A percentile compares a stretch with the other conserved stretches of the same genome.
phyloP scores from a whole-genome alignment of 352 stramenopile species.

The Thraustochytrium striatum region DNA sequence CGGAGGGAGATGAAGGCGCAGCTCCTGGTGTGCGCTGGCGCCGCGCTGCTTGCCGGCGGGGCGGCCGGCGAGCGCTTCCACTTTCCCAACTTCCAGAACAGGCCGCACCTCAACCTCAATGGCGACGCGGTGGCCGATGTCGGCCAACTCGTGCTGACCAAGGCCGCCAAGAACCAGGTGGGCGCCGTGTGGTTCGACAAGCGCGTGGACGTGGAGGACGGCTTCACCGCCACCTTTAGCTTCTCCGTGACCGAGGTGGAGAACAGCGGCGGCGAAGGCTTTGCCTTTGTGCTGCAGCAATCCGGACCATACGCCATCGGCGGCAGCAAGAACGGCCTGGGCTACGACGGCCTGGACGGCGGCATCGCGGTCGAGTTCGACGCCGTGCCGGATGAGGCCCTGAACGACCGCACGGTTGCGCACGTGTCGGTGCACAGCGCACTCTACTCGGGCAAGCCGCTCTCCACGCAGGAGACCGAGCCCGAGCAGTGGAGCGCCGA shows the following conservation, averaged over 20 bases:
- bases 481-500: neutral
- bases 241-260: conserved; percentile 70
- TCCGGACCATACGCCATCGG: conserved; percentile 63
- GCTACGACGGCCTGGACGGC: conserved; percentile 65
- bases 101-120: conserved; percentile 40
- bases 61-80: neutral
- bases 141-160: conserved; percentile 34
- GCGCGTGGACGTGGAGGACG: conserved; percentile 70
- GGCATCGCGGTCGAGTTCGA: conserved; percentile 71
- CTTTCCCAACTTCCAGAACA: conserved; percentile 40
- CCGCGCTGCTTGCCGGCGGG: neutral
- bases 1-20: neutral
- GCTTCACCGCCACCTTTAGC: conserved; percentile 67
- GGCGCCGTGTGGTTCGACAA: conserved; percentile 72
- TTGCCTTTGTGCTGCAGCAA: conserved; percentile 71
- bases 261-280: conserved; percentile 51
- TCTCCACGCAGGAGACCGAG: neutral
- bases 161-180: conserved; percentile 3
- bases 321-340: conserved; percentile 62
- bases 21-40: neutral
- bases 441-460: neutral
- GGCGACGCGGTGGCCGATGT: conserved; percentile 29
- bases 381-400: conserved; percentile 55
- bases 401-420: neutral
- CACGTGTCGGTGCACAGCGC: conserved; percentile 38